Conservation (phyloP, 1,139 yeast species). For the Protomyces macrosporus region DNA sequence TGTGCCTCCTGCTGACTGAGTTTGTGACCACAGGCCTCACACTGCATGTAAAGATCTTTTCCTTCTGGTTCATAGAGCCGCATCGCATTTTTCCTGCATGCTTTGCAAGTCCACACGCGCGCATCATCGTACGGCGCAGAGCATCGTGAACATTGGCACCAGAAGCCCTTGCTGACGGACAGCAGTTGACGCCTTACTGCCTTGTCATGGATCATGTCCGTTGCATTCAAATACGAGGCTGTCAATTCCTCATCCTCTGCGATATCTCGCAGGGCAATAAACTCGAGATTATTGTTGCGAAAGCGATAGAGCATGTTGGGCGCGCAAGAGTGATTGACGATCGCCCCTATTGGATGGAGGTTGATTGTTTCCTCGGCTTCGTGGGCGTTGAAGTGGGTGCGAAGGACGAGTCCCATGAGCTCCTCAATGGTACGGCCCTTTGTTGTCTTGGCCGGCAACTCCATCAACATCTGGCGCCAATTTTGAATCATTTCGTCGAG, state of each 20-base stretch:
- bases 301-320: conserved; percentile 13
- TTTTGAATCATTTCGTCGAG: too few species aligned
- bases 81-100: neutral
- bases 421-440: neutral
- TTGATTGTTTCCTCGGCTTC: conserved; percentile 4
- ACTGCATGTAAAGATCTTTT: neutral
- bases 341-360: conserved; percentile 13
- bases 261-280: neutral
- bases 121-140: neutral
- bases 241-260: conserved; percentile 9
- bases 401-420: neutral
- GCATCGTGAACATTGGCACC: conserved; percentile 8
- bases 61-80: neutral
- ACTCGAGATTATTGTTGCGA: conserved; percentile 2
- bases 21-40: neutral
- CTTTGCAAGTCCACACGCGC: neutral
- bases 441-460: neutral
- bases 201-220: conserved; percentile 4
- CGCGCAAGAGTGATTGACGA: conserved; percentile 17
- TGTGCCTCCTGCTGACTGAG: neutral
- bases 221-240: conserved; percentile 11
- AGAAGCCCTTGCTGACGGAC: conserved; percentile 4
- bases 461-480: too few species aligned
- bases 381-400: conserved; percentile 21
- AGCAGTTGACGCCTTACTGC: conserved; percentile 1